Base-by-base conservation (phyloP, 352 stramenopile genomes). In the Phytophthora cryptogea region DNA sequence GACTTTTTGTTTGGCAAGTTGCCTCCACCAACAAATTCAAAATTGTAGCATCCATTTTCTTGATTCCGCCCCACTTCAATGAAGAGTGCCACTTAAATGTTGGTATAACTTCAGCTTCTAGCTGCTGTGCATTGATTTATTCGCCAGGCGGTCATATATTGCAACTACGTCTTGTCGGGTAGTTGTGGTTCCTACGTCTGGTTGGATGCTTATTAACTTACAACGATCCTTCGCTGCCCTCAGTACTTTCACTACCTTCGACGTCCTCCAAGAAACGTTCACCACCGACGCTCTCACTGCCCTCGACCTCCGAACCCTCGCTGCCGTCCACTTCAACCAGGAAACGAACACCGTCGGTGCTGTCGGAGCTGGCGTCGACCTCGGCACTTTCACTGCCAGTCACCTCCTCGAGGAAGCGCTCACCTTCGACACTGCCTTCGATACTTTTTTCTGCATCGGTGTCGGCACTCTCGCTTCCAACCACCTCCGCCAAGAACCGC, bases 181-280 rank as follows among this genome's bases (percentile, higher is more conserved):
- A 44, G 13, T 44, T 10, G 14, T 13, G 37, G 20, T 23, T 23
- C n/a, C 10, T 10, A 16, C 4, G 39, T 45, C 17, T 45, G 4
- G 16, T 30, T 28, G 39, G 39, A 26, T 16, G n/a, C 16, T 31
- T 47, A 47, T 2, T 32, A 32, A 32, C 8, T 56, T 28, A 56
- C 14, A 56, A 30, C 49, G 49, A 56, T 56, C 51, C 40, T 14
- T 50, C 50, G 13, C 50, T 58, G 7, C 37, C n/a, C 14, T 43
- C 37, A 3, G n/a, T 16, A 11, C 37, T 43, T 16, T 43, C 37
- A 26, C n/a, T 43, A 9, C 37, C 7, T 6, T 43, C 37, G n/a
- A 43, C 37, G 5, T 20, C 37, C 3, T 5, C 6, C 5, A 43
- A 16, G 16, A 43, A 43, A 27, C 37, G 37, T 4, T 43, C 37